Percentiles rank a stretch among this genome's conserved stretches.
phyloP scores from a whole-genome alignment of 2,329 filamentous ascomycete species.

The Neofusicoccum parvum region DNA sequence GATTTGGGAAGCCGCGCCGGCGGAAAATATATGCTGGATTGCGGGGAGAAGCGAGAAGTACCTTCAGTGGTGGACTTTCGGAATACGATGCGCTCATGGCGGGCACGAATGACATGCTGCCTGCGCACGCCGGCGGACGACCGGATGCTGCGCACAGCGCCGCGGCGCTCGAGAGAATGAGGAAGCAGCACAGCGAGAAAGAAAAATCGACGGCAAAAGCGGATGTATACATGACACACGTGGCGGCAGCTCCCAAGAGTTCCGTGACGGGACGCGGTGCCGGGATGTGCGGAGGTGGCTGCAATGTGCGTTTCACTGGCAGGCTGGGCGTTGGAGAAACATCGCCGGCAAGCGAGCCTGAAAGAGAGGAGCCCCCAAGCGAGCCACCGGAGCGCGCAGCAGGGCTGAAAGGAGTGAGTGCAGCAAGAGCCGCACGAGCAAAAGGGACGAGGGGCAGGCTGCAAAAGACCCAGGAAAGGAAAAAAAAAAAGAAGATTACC shows the following conservation, averaged over 20 bases:
- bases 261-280: not conserved
- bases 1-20: too few relatives aligned
- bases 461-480: not conserved
- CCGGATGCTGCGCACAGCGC: not conserved
- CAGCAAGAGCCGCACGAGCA: constrained; percentile 25
- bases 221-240: constrained; percentile 8
- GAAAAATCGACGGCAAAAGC: not conserved
- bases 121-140: not conserved
- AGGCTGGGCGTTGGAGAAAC: not conserved
- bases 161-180: not conserved
- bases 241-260: constrained; percentile 1
- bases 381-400: not conserved
- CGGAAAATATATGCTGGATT: too few relatives aligned
- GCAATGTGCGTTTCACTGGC: not conserved
- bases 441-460: not conserved
- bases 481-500: constrained; percentile 31
- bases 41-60: not conserved
- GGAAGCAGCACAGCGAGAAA: not conserved
- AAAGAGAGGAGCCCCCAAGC: not conserved
- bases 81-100: not conserved
- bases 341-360: not conserved
- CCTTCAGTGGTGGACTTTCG: not conserved
- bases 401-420: not conserved
- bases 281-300: not conserved
- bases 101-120: too few relatives aligned